Conservation (phyloP, 306 rosid species). For the Lablab purpureus region DNA sequence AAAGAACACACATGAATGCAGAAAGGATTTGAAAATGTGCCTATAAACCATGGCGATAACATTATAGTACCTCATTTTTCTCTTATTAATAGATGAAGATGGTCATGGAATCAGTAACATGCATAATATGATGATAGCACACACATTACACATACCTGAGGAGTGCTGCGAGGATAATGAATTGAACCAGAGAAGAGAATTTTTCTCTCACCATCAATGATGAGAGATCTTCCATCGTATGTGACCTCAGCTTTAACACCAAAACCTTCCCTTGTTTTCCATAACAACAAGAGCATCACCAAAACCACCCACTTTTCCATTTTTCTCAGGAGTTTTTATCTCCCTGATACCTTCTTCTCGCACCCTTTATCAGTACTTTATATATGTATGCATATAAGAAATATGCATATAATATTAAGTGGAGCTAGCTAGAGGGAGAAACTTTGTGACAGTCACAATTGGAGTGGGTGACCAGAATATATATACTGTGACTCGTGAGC, state of each 20-base stretch:
- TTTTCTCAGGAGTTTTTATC: neutral
- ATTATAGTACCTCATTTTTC: too few species aligned
- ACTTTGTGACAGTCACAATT: conserved; percentile 42
- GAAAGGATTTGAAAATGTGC: conserved; percentile 4
- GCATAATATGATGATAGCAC: neutral
- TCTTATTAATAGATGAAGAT: neutral
- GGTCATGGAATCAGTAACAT: neutral
- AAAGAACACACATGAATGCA: conserved; percentile 12
- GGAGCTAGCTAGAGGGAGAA: neutral
- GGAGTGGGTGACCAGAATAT: conserved; percentile 43
- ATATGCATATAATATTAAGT: too few species aligned
- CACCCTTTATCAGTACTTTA: neutral
- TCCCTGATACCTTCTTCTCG: neutral
- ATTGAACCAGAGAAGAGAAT: conserved; percentile 84
- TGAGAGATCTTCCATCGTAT: conserved; percentile 86
- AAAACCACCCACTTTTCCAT: conserved; percentile 48
- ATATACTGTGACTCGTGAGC: neutral
- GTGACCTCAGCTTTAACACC: conserved; percentile 47
- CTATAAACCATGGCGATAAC: conserved; percentile 3
- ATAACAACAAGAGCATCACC: conserved; percentile 3
- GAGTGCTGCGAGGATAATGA: conserved; percentile 93
- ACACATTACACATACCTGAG: conserved; percentile 54
- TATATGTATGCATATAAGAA: neutral
- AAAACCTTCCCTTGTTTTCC: neutral
- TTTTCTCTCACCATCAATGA: conserved; percentile 65